Base-by-base conservation (phyloP, 306 rosid genomes). In the Dalbergia cultrata region DNA sequence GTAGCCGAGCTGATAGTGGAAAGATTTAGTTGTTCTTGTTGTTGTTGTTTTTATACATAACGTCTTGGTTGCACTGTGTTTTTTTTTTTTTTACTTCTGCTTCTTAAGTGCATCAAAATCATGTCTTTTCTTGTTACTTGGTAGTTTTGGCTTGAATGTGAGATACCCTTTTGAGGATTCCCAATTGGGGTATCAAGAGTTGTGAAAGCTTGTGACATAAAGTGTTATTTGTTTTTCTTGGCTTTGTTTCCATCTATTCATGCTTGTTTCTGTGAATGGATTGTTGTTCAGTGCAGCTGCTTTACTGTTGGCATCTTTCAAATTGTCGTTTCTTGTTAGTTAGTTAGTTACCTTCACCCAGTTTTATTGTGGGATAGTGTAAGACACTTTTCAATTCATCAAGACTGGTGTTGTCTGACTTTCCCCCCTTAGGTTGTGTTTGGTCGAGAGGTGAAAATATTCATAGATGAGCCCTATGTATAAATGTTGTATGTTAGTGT, bases 51-150 rank as follows among this genome's bases (percentile, higher is more conserved):
- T 8, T 44, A 9, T 44, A 7, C 50, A 9, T 44, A 44, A 0
- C 17, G 7, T 81, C 4, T 37, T 70, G 21, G 16, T 33, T 21
- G 18, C 47, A 2, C 16, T 3, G 9, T 54, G 19, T 18, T 54
- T 54, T 54, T 53, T 17, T 5, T 5, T 44, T 44, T 44, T 44
- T 44, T 2, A 26, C 13, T 44, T 26, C 53, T 41, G 76, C n/a
- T 33, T 75, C 49, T 22, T 18, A 18, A 45, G 9, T 80, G 64
- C 16, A 8, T 77, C 17, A 58, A 63, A 41, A 14, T 52, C 50
- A 14, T 76, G 54, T 34, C 74, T 85, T 73, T 85, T 78, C 14
- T 52, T 34, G 41, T 71, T 77, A 54, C 5, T 50, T 50, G 56
- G 58, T 54, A 7, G 47, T 78, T 34, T 83, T 66, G 35, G 58